phyloP scores from a whole-genome alignment of 2,329 filamentous ascomycete genomes.

The Xylariales sp. region DNA sequence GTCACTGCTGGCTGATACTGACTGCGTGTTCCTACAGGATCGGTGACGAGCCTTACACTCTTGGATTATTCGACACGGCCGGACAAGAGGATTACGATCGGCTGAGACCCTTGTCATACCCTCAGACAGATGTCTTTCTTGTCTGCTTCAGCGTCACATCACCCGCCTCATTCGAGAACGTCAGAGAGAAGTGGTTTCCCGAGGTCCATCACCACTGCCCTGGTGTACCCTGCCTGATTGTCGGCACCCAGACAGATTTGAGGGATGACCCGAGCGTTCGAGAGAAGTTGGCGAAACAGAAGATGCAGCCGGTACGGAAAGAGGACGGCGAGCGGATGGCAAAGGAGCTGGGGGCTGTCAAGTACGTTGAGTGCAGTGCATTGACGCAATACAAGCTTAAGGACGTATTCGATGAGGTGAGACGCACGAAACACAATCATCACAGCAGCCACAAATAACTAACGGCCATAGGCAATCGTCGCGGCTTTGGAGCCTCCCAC shows the following conservation, averaged over 20 bases:
- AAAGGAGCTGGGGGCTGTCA: slow-evolving; percentile 93
- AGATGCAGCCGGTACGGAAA: slow-evolving; percentile 88
- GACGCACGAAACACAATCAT: slow-evolving; percentile 25
- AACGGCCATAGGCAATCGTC: slow-evolving; percentile 71
- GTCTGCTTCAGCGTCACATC: slow-evolving; percentile 99
- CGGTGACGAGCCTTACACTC: slow-evolving; percentile 95
- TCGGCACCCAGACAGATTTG: slow-evolving; percentile 96
- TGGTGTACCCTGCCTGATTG: slow-evolving; percentile 94
- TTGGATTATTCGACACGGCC: slow-evolving; percentile 96
- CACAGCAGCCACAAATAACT: neutral
- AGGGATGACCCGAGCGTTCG: slow-evolving; percentile 80
- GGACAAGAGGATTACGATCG: slow-evolving; percentile 99
- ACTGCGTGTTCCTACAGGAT: slow-evolving; percentile 59
- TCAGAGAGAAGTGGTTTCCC: slow-evolving; percentile 97
- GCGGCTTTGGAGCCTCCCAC: slow-evolving; percentile 85
- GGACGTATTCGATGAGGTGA: slow-evolving; percentile 98
- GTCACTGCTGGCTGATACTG: too few relatives aligned
- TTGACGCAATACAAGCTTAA: slow-evolving; percentile 98
- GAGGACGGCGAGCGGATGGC: slow-evolving; percentile 96
- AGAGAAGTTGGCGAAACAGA: slow-evolving; percentile 91
- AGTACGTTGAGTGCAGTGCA: slow-evolving; percentile 98
- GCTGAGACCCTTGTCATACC: slow-evolving; percentile 92
- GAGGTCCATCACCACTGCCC: slow-evolving; percentile 99
- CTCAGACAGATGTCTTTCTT: slow-evolving; percentile 97
- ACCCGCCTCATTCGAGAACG: slow-evolving; percentile 97